Evolutionary conservation across 106 monocot species (phyloP), one percentile per base, ranked within the genome.

Genomic region (Phalaenopsis aphrodite): DNA sequence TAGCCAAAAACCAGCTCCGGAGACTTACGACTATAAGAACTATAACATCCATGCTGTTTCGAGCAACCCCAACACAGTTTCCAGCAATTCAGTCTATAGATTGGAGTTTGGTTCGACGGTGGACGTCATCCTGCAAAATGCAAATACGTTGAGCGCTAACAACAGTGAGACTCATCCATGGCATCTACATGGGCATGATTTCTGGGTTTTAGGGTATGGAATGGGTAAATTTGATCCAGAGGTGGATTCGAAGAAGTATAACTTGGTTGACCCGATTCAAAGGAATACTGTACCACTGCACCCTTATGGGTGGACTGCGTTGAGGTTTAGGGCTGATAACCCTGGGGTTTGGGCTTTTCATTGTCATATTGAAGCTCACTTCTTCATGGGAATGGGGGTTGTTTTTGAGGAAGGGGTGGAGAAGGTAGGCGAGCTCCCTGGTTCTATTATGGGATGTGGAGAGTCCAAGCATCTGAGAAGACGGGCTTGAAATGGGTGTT

Each of bases 131-230:
- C 73, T 99, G 77, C 99, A 99, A 81, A 99, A 99, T 48, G 93
- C 95, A 0, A 99, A 99, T 84, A 93, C 82, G 24, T 42, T 93
- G 87, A 77, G 36, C 11, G 55, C 79, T 0, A 91, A 95, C 86
- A 93, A 79, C 43, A 93, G 95, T 56, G 99, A 99, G 88, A 89
- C 98, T 19, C 98, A 98, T 84, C 98, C 98, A 17, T 98, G 98
- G 99, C 99, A 99, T 74, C 82, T 99, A n/a, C 99, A 99, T 75
- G 95, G 95, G 24, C 99, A 99, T 46, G 91, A 99, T 77, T 99
- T 99, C 76, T 99, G 99, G 99, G 95, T 99, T 21, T 7, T 99
- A 21, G 99, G 91, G 1, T 90, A 88, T 52, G 95, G 95, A 17
- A 0, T 18, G 1, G 95, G 88, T 14, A 87, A 85, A 61, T 99